These are phyloP conservation scores for Salisapilia sapeloensis DNA, from an alignment of 352 stramenopile species.

Conservation along the genomic window DNA sequence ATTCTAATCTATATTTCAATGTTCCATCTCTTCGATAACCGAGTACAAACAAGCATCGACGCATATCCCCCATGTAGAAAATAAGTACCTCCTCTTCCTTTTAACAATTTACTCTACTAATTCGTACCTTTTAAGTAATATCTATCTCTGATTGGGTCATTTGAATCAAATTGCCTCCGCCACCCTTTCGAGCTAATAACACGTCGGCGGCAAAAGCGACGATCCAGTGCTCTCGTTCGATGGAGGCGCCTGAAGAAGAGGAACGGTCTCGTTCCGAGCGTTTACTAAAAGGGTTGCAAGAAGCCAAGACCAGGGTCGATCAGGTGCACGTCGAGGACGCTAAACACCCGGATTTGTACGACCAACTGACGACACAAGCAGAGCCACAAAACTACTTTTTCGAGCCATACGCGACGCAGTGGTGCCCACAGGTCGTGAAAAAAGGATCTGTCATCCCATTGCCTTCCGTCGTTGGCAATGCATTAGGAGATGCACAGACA, in stretches of 20 bases:
- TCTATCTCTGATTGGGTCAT: no score
- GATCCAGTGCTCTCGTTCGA: constrained; percentile 4
- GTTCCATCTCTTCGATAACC: no score
- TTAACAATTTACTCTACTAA: no score
- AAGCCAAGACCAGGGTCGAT: constrained; percentile 62
- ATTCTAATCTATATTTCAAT: no score
- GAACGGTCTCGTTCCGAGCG: constrained; percentile 15
- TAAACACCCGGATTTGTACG: constrained; percentile 58
- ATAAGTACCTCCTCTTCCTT: neutral
- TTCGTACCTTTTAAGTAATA: no score
- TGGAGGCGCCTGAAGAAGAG: constrained; percentile 3
- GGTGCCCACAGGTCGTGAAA: constrained; percentile 59
- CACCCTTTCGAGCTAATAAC: no score
- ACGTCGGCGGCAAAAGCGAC: constrained; percentile 6
- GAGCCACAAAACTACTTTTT: constrained; percentile 85
- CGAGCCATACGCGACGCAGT: constrained; percentile 69
- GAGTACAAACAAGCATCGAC: no score
- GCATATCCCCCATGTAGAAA: no score
- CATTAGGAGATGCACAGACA: constrained; percentile 46
- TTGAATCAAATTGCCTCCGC: no score
- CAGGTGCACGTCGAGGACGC: constrained; percentile 52
- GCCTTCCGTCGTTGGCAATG: constrained; percentile 43
- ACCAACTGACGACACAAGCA: constrained; percentile 61
- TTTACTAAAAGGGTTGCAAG: constrained; percentile 42
- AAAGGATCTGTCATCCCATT: constrained; percentile 55